Base-by-base conservation (phyloP, 352 stramenopile genomes). In the Nothophytophthora sp. region DNA sequence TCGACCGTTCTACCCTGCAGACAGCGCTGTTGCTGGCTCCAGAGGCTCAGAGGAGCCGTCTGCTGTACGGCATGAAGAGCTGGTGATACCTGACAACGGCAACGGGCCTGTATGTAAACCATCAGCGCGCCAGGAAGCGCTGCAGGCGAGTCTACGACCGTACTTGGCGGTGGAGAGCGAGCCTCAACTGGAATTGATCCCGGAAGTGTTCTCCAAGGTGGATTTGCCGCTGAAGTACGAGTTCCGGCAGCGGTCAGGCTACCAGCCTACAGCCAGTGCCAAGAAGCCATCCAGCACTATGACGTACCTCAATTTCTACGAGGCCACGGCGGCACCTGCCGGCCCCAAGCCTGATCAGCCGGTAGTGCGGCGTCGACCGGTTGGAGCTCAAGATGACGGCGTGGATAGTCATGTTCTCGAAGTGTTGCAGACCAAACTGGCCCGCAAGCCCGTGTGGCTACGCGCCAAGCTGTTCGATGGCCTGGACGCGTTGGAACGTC, bases 221-320 rank as follows among this genome's bases (percentile, higher is more conserved):
- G 83, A 93, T 39, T 55, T 91, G 23, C 81, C 83, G 28, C 69
- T 90, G 35, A 89, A 89, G 60, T 93, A 93, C 57, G 81, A 93
- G 55, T 93, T 93, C 67, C 70, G 81, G 5, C 83, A 91, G 50
- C 72, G 74, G 25, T 84, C 77, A 2, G 76, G 78, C 6, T 93
- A 91, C 62, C 75, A 90, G 30, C 73, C 72, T 23, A 85, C 66
- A 4, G 65, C 78, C 29, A 56, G 40, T 15, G 64, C 66, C 34
- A 89, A 87, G 64, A 88, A 88, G 47, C 52, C 68, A 27, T 85
- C 79, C n/a, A 88, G 52, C 38, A 86, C 77, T 15, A 87, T 88
- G 66, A 88, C 76, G 41, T 92, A 89, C 55, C 56, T 89, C 37
- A 91, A 90, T 30, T 91, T 91, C 61, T 76, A 87, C 45, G 77